A percentile compares a stretch with the other conserved stretches of the same genome.
Evolutionary conservation across 192 early-diverging fungal species (phyloP).

Genomic region (Coemansia sp.): DNA sequence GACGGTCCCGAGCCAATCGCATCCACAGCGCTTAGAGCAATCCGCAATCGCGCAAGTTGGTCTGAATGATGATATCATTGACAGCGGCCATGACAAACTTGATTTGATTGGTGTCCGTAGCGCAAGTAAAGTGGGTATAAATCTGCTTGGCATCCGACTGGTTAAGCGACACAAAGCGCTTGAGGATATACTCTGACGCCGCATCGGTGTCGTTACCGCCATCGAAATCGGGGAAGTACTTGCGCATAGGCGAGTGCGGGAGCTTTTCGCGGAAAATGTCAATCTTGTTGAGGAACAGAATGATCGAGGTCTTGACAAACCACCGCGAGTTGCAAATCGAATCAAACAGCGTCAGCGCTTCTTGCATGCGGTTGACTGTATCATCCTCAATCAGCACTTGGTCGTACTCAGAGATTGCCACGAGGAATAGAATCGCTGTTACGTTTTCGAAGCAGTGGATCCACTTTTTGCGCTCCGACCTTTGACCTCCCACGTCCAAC

Average conservation of each 20-base stretch:
- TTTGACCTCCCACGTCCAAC: conserved; percentile 98
- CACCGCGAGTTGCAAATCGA: conserved; percentile 97
- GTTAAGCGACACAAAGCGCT: conserved; percentile 78
- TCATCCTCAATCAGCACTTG: conserved; percentile 95
- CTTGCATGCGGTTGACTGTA: conserved; percentile 94
- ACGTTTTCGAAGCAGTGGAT: conserved; percentile 99
- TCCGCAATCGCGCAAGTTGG: conserved; percentile 75
- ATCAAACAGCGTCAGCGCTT: conserved; percentile 94
- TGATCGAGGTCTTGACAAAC: conserved; percentile 97
- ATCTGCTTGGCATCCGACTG: conserved; percentile 77
- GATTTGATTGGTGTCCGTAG: conserved; percentile 82
- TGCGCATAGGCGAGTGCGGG: conserved; percentile 70
- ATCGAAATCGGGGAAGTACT: conserved; percentile 89
- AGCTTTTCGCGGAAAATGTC: conserved; percentile 94
- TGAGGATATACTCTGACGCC: conserved; percentile 74
- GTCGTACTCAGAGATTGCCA: conserved; percentile 95
- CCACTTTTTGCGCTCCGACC: conserved; percentile 99
- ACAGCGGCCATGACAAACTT: conserved; percentile 90
- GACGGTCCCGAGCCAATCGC: no score
- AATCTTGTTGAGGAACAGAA: conserved; percentile 98
- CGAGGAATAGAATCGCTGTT: conserved; percentile 92
- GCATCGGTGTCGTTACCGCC: conserved; percentile 70
- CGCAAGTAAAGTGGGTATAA: conserved; percentile 86
- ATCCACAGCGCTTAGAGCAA: conserved; percentile 67
- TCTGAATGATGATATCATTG: conserved; percentile 85